Conservation (phyloP, 2,329 filamentous ascomycete genomes). For the Alternaria solani region DNA sequence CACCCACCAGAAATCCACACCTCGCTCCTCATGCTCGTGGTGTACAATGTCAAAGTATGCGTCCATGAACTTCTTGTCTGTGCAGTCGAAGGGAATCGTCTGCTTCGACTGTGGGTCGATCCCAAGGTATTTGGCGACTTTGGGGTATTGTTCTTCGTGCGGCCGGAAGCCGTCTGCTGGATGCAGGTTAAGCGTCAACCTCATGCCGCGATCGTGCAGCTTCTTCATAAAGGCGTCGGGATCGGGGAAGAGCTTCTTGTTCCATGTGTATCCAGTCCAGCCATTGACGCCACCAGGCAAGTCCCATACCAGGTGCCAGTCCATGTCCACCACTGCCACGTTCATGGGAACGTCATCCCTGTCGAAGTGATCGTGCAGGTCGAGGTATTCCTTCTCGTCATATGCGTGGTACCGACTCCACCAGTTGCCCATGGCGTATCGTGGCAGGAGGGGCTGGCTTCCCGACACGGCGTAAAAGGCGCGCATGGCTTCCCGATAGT, state of each 20-base stretch:
- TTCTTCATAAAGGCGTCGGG: constrained; percentile 61
- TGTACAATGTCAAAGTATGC: constrained; percentile 68
- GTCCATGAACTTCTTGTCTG: constrained; percentile 62
- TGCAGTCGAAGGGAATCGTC: constrained; percentile 66
- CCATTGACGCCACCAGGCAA: constrained; percentile 52
- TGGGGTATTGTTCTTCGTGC: constrained; percentile 65
- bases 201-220: constrained; percentile 62
- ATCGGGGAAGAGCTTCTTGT: constrained; percentile 65
- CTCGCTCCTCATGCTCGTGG: constrained; percentile 63
- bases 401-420: constrained; percentile 71
- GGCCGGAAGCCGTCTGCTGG: constrained; percentile 66
- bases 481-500: constrained; percentile 63
- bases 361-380: constrained; percentile 65
- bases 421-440: constrained; percentile 70
- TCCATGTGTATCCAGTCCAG: constrained; percentile 71
- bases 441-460: constrained; percentile 63
- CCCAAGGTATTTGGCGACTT: constrained; percentile 62
- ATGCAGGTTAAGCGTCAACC: constrained; percentile 68
- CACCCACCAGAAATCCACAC: constrained; percentile 72
- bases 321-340: constrained; percentile 71
- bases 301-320: constrained; percentile 67
- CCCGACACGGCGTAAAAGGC: constrained; percentile 66
- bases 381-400: constrained; percentile 62
- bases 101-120: constrained; percentile 60
- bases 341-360: constrained; percentile 63